Evolutionary conservation across 2,329 filamentous ascomycete species (phyloP), one percentile per base, ranked within the genome.

Genomic region (Hymenoscyphus salicellus): DNA sequence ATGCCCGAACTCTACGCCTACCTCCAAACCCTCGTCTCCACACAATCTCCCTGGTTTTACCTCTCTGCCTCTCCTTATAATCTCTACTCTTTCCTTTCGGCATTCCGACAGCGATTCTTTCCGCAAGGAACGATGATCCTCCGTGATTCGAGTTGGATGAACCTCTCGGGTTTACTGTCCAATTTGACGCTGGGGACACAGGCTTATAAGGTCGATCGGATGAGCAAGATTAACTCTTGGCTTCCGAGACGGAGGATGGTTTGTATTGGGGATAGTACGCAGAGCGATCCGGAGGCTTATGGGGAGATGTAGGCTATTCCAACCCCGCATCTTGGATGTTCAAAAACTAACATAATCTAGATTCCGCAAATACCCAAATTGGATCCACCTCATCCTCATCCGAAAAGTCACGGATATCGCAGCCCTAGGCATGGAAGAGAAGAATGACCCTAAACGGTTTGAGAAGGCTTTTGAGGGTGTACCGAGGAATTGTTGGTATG

Each of bases 21-120:
- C 63, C 81, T 96, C 11, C 80, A 88, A 55, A 76, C 78, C 5
- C 70, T 81, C 3, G 72, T 88, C 28, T 79, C 81, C 1, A 74
- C 83, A 8, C 81, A 83, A 8, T 89, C 92, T 1, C 85, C 92
- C 0, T 97, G 91, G 84, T 97, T 96, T 81, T 98, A 98, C 77
- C 84, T 98, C 57, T 96, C 92, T 0, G 93, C 94, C 0, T 96
- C 93, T 0, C 94, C 94, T 0, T 97, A 97, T 80, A 97, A 96
- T 72, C 84, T 98, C 10, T 97, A 97, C 74, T 90, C 91, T 0
- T 95, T 97, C 77, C 83, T 98, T 28, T 88, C 84, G 63, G 77
- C 82, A 0, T 98, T 98, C 78, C 83, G 92, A 41, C 79, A 88
- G 62, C 75, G 82, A 1, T 79, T 90, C 77, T 98, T 89, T 74